Evolutionary conservation across 768 basidiomycete species (phyloP).

Genomic region (Strobilomyces dryophilus): DNA sequence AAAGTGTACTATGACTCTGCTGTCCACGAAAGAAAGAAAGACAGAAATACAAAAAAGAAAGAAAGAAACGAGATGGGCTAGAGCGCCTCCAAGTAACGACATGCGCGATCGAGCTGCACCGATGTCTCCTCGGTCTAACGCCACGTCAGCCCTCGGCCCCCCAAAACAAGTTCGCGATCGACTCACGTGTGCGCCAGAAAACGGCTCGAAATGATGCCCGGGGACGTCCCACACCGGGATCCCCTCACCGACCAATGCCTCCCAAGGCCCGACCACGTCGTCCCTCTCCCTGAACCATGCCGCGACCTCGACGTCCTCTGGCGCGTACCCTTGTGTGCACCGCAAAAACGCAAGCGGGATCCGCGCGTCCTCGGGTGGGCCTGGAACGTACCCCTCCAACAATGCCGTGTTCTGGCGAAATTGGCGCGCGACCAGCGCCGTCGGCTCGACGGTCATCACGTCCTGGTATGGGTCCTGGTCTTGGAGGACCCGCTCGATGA

Average conservation of each 20-base stretch:
- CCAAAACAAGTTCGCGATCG: neutral
- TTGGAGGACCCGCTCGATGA: constrained; percentile 47
- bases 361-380: constrained; percentile 15
- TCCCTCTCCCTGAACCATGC: constrained; percentile 46
- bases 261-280: constrained; percentile 44
- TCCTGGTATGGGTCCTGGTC: constrained; percentile 27
- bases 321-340: constrained; percentile 44
- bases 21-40: no score
- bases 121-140: constrained; percentile 23
- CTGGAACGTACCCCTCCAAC: constrained; percentile 44
- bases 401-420: constrained; percentile 47
- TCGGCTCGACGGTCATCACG: constrained; percentile 26
- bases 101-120: constrained; percentile 19
- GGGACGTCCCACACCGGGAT: constrained; percentile 53
- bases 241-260: constrained; percentile 32
- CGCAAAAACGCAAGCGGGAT: constrained; percentile 48
- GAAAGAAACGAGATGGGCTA: neutral
- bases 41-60: no score
- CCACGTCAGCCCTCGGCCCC: neutral
- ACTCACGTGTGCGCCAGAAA: constrained; percentile 49
- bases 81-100: constrained; percentile 9
- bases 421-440: constrained; percentile 39
- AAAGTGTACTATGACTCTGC: no score
- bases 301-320: constrained; percentile 34
- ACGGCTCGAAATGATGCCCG: constrained; percentile 63